phyloP scores from a whole-genome alignment of 192 early-diverging fungal genomes.

The Dispira parvispora region DNA sequence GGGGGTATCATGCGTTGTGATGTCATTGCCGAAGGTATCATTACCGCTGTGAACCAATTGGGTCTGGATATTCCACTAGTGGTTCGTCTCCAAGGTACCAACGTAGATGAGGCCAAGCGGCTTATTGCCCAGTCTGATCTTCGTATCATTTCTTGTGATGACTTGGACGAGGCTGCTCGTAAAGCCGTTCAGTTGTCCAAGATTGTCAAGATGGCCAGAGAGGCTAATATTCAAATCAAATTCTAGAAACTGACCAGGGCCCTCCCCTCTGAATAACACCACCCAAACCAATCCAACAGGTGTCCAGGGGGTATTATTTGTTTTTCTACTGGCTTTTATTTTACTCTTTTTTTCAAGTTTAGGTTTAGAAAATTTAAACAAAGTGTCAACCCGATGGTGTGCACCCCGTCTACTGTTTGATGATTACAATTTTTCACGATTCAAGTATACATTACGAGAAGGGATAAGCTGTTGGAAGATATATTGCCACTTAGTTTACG shows the following conservation, averaged over 20 bases:
- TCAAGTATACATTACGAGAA: too few relatives aligned
- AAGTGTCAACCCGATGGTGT: too few relatives aligned
- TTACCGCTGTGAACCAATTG: constrained; percentile 81
- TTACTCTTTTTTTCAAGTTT: too few relatives aligned
- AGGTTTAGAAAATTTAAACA: too few relatives aligned
- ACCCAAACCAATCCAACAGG: too few relatives aligned
- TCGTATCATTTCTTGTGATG: constrained; percentile 82
- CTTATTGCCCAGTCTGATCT: constrained; percentile 83
- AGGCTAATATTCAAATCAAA: constrained; percentile 55
- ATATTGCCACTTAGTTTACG: too few relatives aligned
- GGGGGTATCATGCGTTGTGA: constrained; percentile 99
- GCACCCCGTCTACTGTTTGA: too few relatives aligned
- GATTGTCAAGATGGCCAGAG: constrained; percentile 59
- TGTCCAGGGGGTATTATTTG: too few relatives aligned
- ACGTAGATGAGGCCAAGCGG: constrained; percentile 79
- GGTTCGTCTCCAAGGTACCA: constrained; percentile 86
- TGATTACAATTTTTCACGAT: too few relatives aligned
- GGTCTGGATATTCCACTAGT: constrained; percentile 88
- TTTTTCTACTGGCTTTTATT: too few relatives aligned
- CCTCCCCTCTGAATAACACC: too few relatives aligned
- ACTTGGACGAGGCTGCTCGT: constrained; percentile 85
- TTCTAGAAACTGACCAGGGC: constrained; percentile 12
- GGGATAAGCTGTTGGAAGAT: too few relatives aligned
- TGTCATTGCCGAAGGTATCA: constrained; percentile 95
- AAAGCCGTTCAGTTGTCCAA: constrained; percentile 74